Conservation (phyloP, 371 early-diverging fungal genomes). For the Synchytrium microbalum region DNA sequence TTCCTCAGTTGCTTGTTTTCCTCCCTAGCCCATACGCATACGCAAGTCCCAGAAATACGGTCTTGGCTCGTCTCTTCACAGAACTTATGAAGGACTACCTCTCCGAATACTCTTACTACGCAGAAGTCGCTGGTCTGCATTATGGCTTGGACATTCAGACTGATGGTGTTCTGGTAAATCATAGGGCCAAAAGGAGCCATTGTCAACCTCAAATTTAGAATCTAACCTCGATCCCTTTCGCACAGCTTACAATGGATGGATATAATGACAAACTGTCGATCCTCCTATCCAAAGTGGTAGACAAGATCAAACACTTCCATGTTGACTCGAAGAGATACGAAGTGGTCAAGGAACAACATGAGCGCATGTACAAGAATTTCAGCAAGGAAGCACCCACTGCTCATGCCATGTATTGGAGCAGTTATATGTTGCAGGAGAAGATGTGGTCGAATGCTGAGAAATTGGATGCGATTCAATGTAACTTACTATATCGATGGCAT, state of each 20-base stretch:
- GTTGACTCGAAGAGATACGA: constrained; percentile 64
- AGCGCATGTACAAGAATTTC: constrained; percentile 63
- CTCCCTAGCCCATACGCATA: constrained; percentile 26
- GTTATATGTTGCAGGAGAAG: constrained; percentile 64
- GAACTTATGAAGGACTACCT: constrained; percentile 72
- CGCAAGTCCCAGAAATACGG: constrained; percentile 36
- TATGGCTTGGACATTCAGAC: constrained; percentile 56
- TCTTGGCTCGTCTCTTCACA: constrained; percentile 56
- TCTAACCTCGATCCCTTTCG: background rate
- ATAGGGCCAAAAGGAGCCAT: background rate
- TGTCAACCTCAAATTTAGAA: background rate
- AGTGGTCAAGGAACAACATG: constrained; percentile 60
- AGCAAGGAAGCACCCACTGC: constrained; percentile 61
- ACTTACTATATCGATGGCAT: background rate
- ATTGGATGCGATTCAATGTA: constrained; percentile 40
- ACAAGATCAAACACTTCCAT: constrained; percentile 54
- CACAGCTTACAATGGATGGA: constrained; percentile 57
- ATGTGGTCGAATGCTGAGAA: constrained; percentile 81
- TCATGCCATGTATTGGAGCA: constrained; percentile 69
- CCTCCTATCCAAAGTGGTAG: constrained; percentile 60
- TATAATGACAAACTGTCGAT: constrained; percentile 77
- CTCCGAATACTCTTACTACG: constrained; percentile 79
- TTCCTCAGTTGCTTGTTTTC: constrained; percentile 8
- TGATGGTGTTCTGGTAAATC: constrained; percentile 19
- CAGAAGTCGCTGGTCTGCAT: constrained; percentile 74